phyloP scores from a whole-genome alignment of 306 rosid genomes.

The Fragaria vesca region DNA sequence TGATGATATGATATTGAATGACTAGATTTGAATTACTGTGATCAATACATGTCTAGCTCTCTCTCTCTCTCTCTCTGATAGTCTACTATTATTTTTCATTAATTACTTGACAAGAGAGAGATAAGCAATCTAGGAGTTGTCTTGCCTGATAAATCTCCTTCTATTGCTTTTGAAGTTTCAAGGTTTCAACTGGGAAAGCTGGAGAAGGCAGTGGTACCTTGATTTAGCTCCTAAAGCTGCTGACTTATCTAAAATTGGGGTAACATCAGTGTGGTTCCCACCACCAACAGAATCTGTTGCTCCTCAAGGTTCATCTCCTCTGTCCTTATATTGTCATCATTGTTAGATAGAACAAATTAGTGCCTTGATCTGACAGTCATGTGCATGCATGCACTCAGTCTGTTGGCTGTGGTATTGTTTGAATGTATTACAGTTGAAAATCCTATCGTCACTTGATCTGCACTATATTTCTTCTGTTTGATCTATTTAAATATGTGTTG shows the following conservation, averaged over 20 bases:
- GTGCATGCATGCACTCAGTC: not conserved
- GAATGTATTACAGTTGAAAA: constrained; percentile 5
- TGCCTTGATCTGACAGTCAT: not conserved
- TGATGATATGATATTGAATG: not conserved
- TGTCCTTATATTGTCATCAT: not conserved
- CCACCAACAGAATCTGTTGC: constrained; percentile 78
- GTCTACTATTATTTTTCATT: not conserved
- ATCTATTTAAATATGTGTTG: not conserved
- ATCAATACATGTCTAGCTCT: not conserved
- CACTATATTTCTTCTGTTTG: not conserved
- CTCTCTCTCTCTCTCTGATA: not conserved
- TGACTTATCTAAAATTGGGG: constrained; percentile 66
- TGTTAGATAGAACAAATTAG: not conserved
- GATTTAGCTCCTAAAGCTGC: constrained; percentile 61
- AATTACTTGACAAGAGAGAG: constrained; percentile 1
- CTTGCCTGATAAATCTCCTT: constrained; percentile 25
- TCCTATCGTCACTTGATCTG: not conserved
- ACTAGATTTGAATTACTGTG: not conserved
- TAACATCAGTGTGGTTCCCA: constrained; percentile 76
- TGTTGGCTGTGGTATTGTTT: not conserved
- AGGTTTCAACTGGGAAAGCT: constrained; percentile 87
- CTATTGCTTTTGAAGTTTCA: constrained; percentile 49
- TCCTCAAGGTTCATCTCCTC: constrained; percentile 48
- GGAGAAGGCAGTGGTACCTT: constrained; percentile 77
- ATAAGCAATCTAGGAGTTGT: not conserved